phyloP scores from a whole-genome alignment of 768 basidiomycete species.

The Pisolithus marmoratus region DNA sequence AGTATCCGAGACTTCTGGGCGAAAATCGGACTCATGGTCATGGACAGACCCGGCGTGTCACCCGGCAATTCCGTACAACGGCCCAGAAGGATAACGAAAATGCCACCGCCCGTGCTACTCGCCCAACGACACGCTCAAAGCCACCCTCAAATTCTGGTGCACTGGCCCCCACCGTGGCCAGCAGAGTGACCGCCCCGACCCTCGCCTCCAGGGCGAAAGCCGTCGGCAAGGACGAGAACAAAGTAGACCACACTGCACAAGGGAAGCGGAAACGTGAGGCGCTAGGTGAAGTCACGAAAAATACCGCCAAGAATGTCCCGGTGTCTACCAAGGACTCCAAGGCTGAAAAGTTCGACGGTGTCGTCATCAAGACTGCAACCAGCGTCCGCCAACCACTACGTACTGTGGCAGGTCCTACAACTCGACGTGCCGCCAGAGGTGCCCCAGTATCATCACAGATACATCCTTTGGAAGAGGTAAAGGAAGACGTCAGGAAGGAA shows the following conservation, averaged over 20 bases:
- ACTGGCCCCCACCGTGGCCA: conserved; percentile 32
- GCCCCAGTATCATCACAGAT: conserved; percentile 17
- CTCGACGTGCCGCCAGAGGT: conserved; percentile 34
- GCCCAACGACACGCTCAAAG: conserved; percentile 57
- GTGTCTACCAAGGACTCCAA: conserved; percentile 39
- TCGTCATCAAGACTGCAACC: conserved; percentile 46
- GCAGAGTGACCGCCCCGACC: conserved; percentile 37
- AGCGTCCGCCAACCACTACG: conserved; percentile 49
- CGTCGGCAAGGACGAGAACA: conserved; percentile 29
- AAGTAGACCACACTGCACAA: conserved; percentile 41
- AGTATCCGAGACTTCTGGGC: conserved; percentile 9
- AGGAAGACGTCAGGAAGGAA: conserved; percentile 32
- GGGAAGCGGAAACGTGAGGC: conserved; percentile 75
- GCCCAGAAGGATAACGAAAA: conserved; percentile 65
- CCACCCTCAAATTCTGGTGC: conserved; percentile 35
- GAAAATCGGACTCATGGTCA: not conserved
- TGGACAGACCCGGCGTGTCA: conserved; percentile 57
- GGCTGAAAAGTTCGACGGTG: conserved; percentile 57
- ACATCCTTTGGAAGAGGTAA: conserved; percentile 24
- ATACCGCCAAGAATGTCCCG: conserved; percentile 34
- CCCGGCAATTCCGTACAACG: conserved; percentile 47
- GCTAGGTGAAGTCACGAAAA: conserved; percentile 64
- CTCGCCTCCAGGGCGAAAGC: conserved; percentile 33
- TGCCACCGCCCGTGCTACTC: conserved; percentile 56
- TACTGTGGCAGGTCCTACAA: conserved; percentile 36